phyloP scores from a whole-genome alignment of 257 asterid species.

The Solanum stenotomum region DNA sequence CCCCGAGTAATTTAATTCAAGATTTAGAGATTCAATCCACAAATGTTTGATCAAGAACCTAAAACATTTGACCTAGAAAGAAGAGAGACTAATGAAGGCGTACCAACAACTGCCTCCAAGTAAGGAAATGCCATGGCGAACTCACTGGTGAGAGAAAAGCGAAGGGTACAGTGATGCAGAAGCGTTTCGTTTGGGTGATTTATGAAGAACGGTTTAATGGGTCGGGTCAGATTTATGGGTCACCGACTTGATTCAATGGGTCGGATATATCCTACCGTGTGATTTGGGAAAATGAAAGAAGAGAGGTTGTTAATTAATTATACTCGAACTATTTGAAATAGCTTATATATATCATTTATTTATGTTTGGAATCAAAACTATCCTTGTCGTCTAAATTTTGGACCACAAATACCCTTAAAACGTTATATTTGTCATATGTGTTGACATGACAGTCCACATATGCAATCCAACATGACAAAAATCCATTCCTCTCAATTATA shows the following conservation, averaged over 20 bases:
- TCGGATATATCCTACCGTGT: background rate
- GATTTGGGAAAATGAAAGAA: background rate
- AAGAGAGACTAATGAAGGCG: background rate
- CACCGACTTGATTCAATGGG: background rate
- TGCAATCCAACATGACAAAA: too few species aligned
- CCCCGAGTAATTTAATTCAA: background rate
- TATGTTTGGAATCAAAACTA: too few species aligned
- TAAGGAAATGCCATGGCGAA: slow-evolving; percentile 80
- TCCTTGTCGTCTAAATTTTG: too few species aligned
- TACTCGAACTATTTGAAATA: too few species aligned
- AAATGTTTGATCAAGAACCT: background rate
- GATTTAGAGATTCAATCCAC: background rate
- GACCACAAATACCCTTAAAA: too few species aligned
- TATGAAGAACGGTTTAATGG: background rate
- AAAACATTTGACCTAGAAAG: background rate
- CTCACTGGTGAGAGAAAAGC: background rate
- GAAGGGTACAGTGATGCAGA: background rate
- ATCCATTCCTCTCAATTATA: too few species aligned
- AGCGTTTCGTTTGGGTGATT: background rate
- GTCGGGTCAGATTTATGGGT: background rate
- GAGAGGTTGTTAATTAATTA: background rate
- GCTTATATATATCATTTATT: too few species aligned
- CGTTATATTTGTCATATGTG: too few species aligned
- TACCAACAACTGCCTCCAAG: slow-evolving; percentile 84
- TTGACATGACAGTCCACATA: too few species aligned